These are phyloP conservation scores for Calamus simplicifolius DNA, from an alignment of 176 grass and related monocot genomes.

Conservation along the genomic window DNA sequence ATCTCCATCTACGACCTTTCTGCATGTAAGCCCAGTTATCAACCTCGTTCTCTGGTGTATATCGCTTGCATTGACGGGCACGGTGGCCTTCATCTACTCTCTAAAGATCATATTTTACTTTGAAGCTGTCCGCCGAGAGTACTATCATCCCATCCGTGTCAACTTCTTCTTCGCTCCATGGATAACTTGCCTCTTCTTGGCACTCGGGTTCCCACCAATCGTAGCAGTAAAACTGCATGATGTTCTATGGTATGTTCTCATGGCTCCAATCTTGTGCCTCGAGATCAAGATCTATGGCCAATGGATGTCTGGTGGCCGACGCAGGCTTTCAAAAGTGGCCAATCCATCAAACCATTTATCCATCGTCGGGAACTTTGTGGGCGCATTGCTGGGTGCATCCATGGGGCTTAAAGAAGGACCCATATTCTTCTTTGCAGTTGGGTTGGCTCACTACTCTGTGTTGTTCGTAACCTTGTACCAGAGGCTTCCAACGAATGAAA, in stretches of 20 bases:
- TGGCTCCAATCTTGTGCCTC: slow-evolving; percentile 68
- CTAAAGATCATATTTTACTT: slow-evolving; percentile 76
- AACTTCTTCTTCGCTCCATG: slow-evolving; percentile 99
- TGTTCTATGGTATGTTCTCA: slow-evolving; percentile 73
- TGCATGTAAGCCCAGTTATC: slow-evolving; percentile 50
- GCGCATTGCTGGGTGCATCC: slow-evolving; percentile 69
- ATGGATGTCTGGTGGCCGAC: slow-evolving; percentile 88
- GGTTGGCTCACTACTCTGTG: slow-evolving; percentile 79
- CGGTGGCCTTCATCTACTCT: slow-evolving; percentile 39
- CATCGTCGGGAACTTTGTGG: slow-evolving; percentile 87
- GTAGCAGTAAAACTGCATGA: slow-evolving; percentile 29
- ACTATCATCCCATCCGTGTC: slow-evolving; percentile 80
- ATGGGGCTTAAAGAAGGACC: slow-evolving; percentile 76
- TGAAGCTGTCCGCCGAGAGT: slow-evolving; percentile 78
- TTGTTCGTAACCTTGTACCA: slow-evolving; percentile 96
- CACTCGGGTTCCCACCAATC: slow-evolving; percentile 46
- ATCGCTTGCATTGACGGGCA: slow-evolving; percentile 38
- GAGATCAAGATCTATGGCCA: slow-evolving; percentile 98
- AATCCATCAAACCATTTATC: slow-evolving; percentile 92
- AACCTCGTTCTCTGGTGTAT: slow-evolving; percentile 86
- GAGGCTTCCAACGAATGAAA: slow-evolving; percentile 90
- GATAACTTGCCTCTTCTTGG: slow-evolving; percentile 85
- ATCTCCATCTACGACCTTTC: slow-evolving; percentile 62
- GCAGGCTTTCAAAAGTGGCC: slow-evolving; percentile 65
- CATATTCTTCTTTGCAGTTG: slow-evolving; percentile 83